Evolutionary conservation across 176 grass and related monocot species (phyloP).

Genomic region (Avena eriantha): DNA sequence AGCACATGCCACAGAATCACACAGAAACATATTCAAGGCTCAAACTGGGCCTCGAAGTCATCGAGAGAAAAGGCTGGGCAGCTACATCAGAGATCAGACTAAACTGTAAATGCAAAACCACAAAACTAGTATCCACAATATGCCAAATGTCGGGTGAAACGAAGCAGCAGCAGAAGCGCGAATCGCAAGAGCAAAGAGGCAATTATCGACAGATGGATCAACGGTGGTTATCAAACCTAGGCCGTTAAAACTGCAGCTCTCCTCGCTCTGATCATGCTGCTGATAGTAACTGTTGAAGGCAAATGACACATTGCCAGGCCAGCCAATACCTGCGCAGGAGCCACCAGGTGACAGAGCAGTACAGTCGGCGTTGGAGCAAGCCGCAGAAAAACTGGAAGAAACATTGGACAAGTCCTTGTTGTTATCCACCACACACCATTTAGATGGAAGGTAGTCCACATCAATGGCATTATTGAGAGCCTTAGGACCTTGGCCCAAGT

Average conservation of each 20-base stretch:
- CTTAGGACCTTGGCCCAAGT: conserved; percentile 80
- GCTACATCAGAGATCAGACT: conserved; percentile 34
- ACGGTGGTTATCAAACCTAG: conserved; percentile 87
- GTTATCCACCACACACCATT: conserved; percentile 93
- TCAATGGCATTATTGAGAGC: conserved; percentile 63
- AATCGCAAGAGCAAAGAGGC: conserved; percentile 73
- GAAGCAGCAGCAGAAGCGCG: conserved; percentile 55
- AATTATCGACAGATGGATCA: conserved; percentile 82
- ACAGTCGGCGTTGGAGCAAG: conserved; percentile 80
- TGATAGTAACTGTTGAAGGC: conserved; percentile 95
- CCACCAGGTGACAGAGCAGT: conserved; percentile 73
- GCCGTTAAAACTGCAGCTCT: conserved; percentile 75
- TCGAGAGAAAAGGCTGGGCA: neutral
- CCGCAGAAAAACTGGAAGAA: conserved; percentile 58
- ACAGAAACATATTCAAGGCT: neutral
- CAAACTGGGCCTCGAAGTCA: neutral
- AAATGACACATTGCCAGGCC: conserved; percentile 90
- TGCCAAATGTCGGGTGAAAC: conserved; percentile 26
- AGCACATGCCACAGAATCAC: conserved; percentile 23
- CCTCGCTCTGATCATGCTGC: conserved; percentile 75
- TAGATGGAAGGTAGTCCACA: conserved; percentile 75
- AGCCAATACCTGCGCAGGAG: conserved; percentile 70
- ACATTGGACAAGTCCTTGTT: conserved; percentile 75
- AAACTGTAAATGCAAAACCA: conserved; percentile 15
- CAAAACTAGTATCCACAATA: conserved; percentile 39